These are phyloP conservation scores for Parathielavia appendiculata DNA, from an alignment of 495 filamentous ascomycete species.

Conservation along the genomic window DNA sequence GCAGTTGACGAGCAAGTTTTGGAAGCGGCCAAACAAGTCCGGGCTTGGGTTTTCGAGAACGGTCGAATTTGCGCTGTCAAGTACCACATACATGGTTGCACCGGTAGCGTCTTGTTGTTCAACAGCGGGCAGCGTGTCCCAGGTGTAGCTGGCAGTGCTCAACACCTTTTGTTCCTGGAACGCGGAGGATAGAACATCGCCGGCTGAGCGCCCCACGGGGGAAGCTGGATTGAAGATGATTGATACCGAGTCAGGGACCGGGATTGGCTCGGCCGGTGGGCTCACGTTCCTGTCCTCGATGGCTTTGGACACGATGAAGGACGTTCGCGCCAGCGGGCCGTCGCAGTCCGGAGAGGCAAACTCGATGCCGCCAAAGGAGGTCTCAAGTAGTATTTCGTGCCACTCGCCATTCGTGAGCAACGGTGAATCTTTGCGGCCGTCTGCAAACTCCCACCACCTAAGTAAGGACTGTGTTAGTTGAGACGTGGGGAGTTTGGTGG, in stretches of 20 bases:
- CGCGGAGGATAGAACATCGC: neutral
- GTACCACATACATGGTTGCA: neutral
- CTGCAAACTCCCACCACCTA: conserved; percentile 18
- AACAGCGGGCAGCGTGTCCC: neutral
- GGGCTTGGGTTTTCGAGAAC: conserved; percentile 9
- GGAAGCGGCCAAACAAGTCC: conserved; percentile 8
- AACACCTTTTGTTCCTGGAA: neutral
- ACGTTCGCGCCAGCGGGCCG: neutral
- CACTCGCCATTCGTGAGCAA: conserved; percentile 11
- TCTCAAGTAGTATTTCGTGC: conserved; percentile 8
- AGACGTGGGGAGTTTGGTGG: too few relatives aligned
- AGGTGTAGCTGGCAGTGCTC: neutral
- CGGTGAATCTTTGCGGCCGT: conserved; percentile 15
- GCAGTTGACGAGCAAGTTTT: conserved; percentile 13
- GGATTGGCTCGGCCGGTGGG: neutral
- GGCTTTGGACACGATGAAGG: conserved; percentile 8
- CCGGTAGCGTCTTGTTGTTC: neutral
- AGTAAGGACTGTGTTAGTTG: neutral
- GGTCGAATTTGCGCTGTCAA: neutral
- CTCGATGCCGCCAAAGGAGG: conserved; percentile 12
- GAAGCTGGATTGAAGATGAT: neutral
- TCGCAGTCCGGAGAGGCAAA: conserved; percentile 9
- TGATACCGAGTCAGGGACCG: neutral
- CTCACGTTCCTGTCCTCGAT: neutral
- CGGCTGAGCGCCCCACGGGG: neutral